These are phyloP conservation scores for Aspergillus neotritici DNA, from an alignment of 2,329 filamentous ascomycete genomes.

Conservation along the genomic window DNA sequence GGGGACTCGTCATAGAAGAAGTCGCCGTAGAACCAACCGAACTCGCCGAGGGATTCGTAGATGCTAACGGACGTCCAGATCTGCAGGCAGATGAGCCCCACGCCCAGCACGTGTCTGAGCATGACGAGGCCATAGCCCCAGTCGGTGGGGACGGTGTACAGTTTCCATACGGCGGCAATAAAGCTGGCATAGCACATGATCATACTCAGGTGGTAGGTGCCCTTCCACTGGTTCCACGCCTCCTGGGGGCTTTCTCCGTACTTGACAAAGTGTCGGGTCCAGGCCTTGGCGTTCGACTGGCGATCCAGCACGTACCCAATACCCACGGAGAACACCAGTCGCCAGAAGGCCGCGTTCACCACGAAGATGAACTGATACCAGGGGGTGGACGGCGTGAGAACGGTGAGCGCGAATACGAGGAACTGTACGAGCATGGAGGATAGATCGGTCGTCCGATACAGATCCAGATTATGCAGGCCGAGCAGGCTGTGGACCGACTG, in stretches of 20 bases:
- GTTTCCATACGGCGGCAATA: slow-evolving; percentile 88
- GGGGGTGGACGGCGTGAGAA: slow-evolving; percentile 70
- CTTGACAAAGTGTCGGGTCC: slow-evolving; percentile 97
- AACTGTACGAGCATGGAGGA: slow-evolving; percentile 69
- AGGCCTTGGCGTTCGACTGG: slow-evolving; percentile 86
- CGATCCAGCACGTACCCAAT: slow-evolving; percentile 77
- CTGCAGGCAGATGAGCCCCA: slow-evolving; percentile 75
- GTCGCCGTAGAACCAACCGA: slow-evolving; percentile 98
- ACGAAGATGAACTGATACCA: slow-evolving; percentile 75
- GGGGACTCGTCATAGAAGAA: slow-evolving; percentile 92
- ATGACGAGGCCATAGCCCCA: slow-evolving; percentile 83
- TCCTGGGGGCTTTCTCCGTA: slow-evolving; percentile 85
- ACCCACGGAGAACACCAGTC: slow-evolving; percentile 85
- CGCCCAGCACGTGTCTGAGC: slow-evolving; percentile 80
- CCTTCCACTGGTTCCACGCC: slow-evolving; percentile 98
- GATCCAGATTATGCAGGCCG: slow-evolving; percentile 75
- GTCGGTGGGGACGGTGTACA: slow-evolving; percentile 80
- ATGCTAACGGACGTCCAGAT: slow-evolving; percentile 90
- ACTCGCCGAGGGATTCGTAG: slow-evolving; percentile 92
- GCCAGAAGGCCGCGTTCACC: slow-evolving; percentile 72
- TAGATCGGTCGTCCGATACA: slow-evolving; percentile 80
- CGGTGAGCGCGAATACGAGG: slow-evolving; percentile 68
- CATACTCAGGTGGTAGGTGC: slow-evolving; percentile 88
- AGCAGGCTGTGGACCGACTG: slow-evolving; percentile 75
- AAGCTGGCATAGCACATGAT: slow-evolving; percentile 85